Evolutionary conservation across 176 grass and related monocot species (phyloP), one percentile per base, ranked within the genome.

Genomic region (Ensete glaucum): DNA sequence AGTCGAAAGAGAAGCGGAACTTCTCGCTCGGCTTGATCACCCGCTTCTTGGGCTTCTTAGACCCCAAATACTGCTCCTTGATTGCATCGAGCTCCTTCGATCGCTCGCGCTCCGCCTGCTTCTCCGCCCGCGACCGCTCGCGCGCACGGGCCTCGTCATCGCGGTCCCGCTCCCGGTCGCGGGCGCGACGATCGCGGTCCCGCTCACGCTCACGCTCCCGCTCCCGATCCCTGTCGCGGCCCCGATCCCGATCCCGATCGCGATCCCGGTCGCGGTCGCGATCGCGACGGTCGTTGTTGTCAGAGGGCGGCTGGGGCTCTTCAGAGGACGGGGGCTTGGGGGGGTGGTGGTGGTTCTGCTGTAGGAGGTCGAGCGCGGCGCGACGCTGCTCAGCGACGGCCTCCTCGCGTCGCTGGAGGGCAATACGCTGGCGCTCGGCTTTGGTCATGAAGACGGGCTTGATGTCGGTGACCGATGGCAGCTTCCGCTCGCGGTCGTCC

Each of bases 21-120:
- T 97, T 97, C 85, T 97, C 94, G 0, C 90, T 93, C 52, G 94
- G 94, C 82, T 90, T 97, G 73, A 97, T 93, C 24, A 97, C 94
- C 27, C 94, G 73, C 76, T 97, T 97, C 85, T 97, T 93, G 51
- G 94, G 94, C 52, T 93, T 97, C 75, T 97, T 97, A 27, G 88
- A 97, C 5, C 94, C 94, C 68, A 93, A 81, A 50, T 97, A 97
- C 80, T 97, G 94, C 81, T 97, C 90, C 85, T 97, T 97, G 66
- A 97, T 97, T 6, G 90, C 79, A 0, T 97, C 94, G 15, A 97
- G 82, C 84, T 97, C 90, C 79, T 97, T 97, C 54, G 85, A 88
- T 11, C 83, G 86, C 88, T 97, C 93, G 50, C 93, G 9, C 83
- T 97, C 94, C 14, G 76, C 81, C 73, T 88, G 81, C 84, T 97